Conservation (phyloP, 345 rosid genomes). For the Combretum micranthum region DNA sequence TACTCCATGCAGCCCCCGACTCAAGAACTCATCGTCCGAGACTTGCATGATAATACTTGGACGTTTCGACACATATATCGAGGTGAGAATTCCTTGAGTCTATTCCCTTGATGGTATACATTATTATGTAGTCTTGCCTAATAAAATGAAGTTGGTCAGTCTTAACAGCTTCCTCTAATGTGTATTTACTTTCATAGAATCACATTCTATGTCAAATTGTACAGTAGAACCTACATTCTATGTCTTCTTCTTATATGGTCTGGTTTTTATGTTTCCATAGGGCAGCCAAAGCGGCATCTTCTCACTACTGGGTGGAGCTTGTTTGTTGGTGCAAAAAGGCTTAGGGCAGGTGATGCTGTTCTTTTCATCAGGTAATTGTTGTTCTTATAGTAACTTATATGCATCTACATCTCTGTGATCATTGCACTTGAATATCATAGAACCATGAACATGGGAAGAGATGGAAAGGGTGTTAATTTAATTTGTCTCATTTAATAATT, state of each 20-base stretch:
- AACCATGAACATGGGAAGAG: too few species aligned
- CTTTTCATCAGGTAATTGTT: conserved; percentile 71
- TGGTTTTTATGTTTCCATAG: conserved; percentile 30
- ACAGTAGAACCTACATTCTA: neutral
- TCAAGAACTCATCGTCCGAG: conserved; percentile 93
- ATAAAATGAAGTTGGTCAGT: too few species aligned
- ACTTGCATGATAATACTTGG: conserved; percentile 91
- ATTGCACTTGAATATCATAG: too few species aligned
- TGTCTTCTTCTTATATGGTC: neutral
- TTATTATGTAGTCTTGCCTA: too few species aligned
- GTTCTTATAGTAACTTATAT: neutral
- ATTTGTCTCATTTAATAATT: too few species aligned
- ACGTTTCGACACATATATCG: conserved; percentile 96
- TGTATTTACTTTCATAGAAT: too few species aligned
- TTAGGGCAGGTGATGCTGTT: conserved; percentile 95
- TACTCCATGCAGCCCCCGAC: conserved; percentile 90
- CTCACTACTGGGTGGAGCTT: conserved; percentile 98
- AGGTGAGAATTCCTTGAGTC: conserved; percentile 36
- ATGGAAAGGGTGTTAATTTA: too few species aligned
- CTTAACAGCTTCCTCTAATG: too few species aligned
- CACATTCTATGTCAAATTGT: neutral
- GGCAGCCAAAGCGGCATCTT: conserved; percentile 98
- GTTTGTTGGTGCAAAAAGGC: conserved; percentile 91
- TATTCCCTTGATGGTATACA: neutral
- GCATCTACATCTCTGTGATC: too few species aligned